These are phyloP conservation scores for Penicillium sp. DNA, from an alignment of 2,329 filamentous ascomycete genomes.

Conservation along the genomic window DNA sequence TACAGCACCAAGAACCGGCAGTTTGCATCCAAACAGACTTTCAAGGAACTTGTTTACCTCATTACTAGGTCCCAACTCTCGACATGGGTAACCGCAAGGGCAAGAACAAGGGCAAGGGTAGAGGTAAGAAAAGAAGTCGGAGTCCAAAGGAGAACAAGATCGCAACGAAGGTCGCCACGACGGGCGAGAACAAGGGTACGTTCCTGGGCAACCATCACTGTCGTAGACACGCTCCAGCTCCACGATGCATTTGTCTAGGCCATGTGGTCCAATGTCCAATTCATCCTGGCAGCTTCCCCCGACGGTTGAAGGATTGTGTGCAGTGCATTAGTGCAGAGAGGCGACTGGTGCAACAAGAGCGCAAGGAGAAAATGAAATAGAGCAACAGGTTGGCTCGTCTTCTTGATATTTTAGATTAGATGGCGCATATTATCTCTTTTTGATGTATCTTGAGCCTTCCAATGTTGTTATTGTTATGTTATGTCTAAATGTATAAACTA, in stretches of 20 bases:
- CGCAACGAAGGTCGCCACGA: neutral
- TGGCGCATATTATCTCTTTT: neutral
- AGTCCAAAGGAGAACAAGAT: neutral
- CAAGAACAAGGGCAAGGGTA: neutral
- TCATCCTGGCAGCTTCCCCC: neutral
- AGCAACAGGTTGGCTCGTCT: neutral
- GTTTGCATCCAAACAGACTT: neutral
- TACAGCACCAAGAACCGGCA: neutral
- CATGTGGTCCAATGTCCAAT: neutral
- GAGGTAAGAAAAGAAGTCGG: neutral
- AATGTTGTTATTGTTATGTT: neutral
- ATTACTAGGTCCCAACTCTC: accelerated
- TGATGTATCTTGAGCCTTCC: too few species aligned
- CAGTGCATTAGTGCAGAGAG: neutral
- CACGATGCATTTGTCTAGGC: neutral
- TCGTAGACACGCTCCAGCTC: neutral
- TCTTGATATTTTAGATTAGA: neutral
- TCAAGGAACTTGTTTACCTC: neutral
- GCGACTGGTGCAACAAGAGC: neutral
- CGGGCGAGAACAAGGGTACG: too few species aligned
- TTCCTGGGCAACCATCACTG: neutral
- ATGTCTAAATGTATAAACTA: neutral
- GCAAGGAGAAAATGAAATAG: neutral
- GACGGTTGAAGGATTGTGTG: neutral
- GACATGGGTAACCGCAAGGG: neutral